Percentiles rank a stretch among this genome's conserved stretches.
Evolutionary conservation across 78 protist species (phyloP).

Genomic region (Monosiga brevicollis): DNA sequence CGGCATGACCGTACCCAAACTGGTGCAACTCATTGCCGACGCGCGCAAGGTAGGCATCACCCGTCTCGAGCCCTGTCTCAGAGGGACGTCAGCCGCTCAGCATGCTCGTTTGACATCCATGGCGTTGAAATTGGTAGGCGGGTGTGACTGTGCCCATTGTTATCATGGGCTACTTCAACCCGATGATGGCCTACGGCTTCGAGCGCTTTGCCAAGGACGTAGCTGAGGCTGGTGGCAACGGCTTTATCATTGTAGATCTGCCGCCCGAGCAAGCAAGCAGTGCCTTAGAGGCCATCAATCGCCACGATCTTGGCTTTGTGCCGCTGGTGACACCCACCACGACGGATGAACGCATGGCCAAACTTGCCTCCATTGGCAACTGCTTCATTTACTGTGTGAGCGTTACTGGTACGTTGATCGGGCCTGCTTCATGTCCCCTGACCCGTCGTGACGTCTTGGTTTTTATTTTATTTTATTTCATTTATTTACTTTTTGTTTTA

Average conservation of each 20-base stretch:
- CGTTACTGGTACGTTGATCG: no score
- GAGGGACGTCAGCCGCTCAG: background rate
- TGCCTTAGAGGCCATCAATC: conserved; percentile 7
- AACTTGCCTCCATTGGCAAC: conserved; percentile 14
- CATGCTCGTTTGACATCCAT: no score
- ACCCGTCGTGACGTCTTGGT: no score
- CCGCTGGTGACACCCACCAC: conserved; percentile 57
- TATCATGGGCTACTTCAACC: conserved; percentile 71
- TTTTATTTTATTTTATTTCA: no score
- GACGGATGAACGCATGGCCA: conserved; percentile 30
- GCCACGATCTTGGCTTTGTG: background rate
- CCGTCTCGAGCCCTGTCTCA: background rate
- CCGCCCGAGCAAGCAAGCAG: conserved; percentile 57
- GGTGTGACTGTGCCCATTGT: conserved; percentile 67
- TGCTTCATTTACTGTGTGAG: conserved; percentile 52
- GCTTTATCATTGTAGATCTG: conserved; percentile 73
- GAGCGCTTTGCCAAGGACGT: background rate
- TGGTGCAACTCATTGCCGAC: conserved; percentile 8
- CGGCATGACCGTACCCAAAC: conserved; percentile 17
- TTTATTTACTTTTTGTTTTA: no score
- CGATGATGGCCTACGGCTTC: conserved; percentile 38
- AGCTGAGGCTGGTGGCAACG: conserved; percentile 34
- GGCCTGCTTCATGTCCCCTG: no score
- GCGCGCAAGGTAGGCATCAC: conserved; percentile 34
- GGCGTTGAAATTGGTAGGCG: no score